Percentiles rank a stretch among this genome's conserved stretches.
These are phyloP conservation scores for Penicillium canariense DNA, from an alignment of 495 filamentous ascomycete species.

Conservation along the genomic window DNA sequence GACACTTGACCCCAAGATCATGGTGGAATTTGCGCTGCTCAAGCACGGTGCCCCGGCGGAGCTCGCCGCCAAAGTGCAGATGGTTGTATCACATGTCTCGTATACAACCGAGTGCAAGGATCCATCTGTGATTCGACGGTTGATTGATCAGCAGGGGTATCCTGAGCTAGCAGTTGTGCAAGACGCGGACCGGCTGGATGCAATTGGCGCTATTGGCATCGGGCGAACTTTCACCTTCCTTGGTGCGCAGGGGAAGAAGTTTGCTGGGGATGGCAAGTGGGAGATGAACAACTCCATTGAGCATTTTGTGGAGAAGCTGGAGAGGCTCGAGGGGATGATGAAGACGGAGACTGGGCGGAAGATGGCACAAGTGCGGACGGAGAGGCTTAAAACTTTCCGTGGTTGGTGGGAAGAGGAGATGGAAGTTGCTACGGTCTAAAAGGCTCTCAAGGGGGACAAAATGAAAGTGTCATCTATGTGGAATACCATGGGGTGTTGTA, in stretches of 20 bases:
- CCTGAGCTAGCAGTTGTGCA: constrained; percentile 84
- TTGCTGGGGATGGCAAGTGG: constrained; percentile 31
- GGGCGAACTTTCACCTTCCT: constrained; percentile 75
- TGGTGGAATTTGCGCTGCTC: constrained; percentile 59
- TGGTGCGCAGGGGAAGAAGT: constrained; percentile 53
- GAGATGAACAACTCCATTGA: constrained; percentile 62
- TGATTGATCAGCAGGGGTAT: constrained; percentile 50
- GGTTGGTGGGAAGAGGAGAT: constrained; percentile 74
- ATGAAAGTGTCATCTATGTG: neutral
- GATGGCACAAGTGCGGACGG: constrained; percentile 63
- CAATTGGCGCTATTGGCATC: constrained; percentile 81
- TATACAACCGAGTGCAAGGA: constrained; percentile 71
- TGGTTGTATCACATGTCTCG: constrained; percentile 69
- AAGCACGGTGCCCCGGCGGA: constrained; percentile 48
- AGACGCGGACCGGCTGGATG: constrained; percentile 87
- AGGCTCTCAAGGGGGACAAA: neutral
- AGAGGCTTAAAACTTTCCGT: constrained; percentile 60
- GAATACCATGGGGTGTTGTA: constrained; percentile 4
- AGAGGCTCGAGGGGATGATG: constrained; percentile 73
- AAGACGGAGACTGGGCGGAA: constrained; percentile 71
- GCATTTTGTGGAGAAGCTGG: constrained; percentile 80
- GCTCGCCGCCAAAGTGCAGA: constrained; percentile 63
- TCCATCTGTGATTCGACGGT: constrained; percentile 44
- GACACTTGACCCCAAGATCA: constrained; percentile 42
- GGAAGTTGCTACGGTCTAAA: constrained; percentile 5